Evolutionary conservation across 1,284 basidiomycete species (phyloP).

Genomic region (Leccinum pallidistipes): DNA sequence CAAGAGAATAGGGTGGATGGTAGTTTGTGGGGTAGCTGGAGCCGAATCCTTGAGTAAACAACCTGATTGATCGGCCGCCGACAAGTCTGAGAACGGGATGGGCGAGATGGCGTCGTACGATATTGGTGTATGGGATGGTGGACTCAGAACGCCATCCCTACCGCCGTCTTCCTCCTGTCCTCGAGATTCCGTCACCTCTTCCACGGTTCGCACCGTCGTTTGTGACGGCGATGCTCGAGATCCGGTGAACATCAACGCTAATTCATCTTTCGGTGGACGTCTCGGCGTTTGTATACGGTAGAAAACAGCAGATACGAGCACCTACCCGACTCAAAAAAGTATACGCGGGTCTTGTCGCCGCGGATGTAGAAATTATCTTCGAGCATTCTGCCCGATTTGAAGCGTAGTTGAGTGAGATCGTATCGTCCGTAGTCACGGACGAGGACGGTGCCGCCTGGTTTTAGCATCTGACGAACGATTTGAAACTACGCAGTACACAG

Average conservation of each 20-base stretch:
- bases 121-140: conserved; percentile 12
- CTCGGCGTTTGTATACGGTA: background rate
- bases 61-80: background rate
- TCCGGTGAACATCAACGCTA: conserved; percentile 78
- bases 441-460: conserved; percentile 83
- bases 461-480: conserved; percentile 67
- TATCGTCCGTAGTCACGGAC: conserved; percentile 95
- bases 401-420: conserved; percentile 92
- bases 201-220: conserved; percentile 34
- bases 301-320: background rate
- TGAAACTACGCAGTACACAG: background rate
- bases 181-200: conserved; percentile 39
- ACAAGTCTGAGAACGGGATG: background rate
- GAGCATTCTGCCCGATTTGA: conserved; percentile 85
- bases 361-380: conserved; percentile 94
- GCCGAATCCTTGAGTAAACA: background rate
- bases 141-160: conserved; percentile 9
- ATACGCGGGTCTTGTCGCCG: conserved; percentile 95
- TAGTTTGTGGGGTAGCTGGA: background rate
- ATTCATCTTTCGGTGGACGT: conserved; percentile 59
- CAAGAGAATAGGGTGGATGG: conserved; percentile 46
- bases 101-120: conserved; percentile 1
- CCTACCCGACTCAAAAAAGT: conserved; percentile 87
- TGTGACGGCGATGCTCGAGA: conserved; percentile 42
- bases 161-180: conserved; percentile 35